phyloP scores from a whole-genome alignment of 202 grass and related monocot species.

The Panicum hallii region DNA sequence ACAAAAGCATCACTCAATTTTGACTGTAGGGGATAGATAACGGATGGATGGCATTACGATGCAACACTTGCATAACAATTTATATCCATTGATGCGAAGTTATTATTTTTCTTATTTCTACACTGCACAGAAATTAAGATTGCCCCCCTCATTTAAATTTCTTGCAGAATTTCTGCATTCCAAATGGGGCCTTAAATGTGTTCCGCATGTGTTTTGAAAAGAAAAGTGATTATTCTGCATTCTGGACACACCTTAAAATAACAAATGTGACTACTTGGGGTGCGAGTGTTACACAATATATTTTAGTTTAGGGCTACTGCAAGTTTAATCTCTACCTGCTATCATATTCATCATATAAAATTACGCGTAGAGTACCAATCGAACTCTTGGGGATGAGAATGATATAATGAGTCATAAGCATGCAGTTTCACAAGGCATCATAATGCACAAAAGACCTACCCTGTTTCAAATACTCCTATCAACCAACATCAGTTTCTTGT shows the following conservation, averaged over 20 bases:
- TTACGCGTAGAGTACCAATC: background rate
- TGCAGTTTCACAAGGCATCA: background rate
- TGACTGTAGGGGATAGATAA: background rate
- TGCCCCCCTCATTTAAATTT: background rate
- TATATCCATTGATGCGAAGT: background rate
- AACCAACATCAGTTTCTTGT: constrained; percentile 33
- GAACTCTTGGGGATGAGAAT: background rate
- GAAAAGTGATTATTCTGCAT: constrained; percentile 11
- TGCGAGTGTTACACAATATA: background rate
- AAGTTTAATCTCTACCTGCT: background rate
- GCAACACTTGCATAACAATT: background rate
- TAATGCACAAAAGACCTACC: constrained; percentile 22
- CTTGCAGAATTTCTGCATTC: background rate
- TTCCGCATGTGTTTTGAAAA: constrained; percentile 10
- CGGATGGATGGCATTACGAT: constrained; percentile 17
- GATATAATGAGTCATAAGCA: background rate
- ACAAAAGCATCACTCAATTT: constrained; percentile 4
- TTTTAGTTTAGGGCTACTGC: background rate
- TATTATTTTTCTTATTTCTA: constrained; percentile 27
- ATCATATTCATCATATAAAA: background rate
- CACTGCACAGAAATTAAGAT: background rate
- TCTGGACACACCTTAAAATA: constrained; percentile 34
- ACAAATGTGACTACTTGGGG: constrained; percentile 26
- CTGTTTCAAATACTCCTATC: constrained; percentile 7
- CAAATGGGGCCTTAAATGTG: constrained; percentile 18